These are phyloP conservation scores for Pythium sukuiense DNA, from an alignment of 352 stramenopile genomes.

Conservation along the genomic window DNA sequence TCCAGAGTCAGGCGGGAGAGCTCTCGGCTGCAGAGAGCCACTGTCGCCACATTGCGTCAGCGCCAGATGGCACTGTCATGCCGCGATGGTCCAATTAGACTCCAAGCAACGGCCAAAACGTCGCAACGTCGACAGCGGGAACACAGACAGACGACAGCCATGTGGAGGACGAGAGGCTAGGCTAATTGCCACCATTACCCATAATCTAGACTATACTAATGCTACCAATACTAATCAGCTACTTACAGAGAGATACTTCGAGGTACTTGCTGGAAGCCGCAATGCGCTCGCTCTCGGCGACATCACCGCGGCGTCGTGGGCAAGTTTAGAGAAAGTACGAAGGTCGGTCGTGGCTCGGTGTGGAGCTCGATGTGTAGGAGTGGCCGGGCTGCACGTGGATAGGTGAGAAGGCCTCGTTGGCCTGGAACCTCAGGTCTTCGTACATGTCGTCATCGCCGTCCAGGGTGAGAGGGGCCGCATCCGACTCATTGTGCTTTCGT, in stretches of 20 bases:
- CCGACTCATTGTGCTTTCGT: background rate
- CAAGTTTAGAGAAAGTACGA: constrained; percentile 22
- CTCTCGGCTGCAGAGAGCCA: background rate
- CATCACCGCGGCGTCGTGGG: background rate
- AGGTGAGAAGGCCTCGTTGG: constrained; percentile 14
- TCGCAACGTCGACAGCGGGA: background rate
- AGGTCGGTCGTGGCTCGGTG: constrained; percentile 17
- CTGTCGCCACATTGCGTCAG: background rate
- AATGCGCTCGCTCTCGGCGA: background rate
- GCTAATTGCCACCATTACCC: background rate
- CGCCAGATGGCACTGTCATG: background rate
- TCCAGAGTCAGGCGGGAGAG: background rate
- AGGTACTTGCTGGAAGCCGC: background rate
- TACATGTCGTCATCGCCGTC: constrained; percentile 10
- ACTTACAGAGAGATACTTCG: background rate
- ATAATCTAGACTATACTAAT: background rate
- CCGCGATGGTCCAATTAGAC: background rate
- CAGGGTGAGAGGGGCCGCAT: constrained; percentile 2
- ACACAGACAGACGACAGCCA: background rate
- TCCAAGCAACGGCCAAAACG: background rate
- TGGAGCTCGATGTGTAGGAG: constrained; percentile 5
- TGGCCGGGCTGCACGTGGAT: constrained; percentile 19
- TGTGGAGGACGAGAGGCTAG: background rate
- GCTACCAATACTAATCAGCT: background rate
- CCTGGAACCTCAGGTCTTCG: constrained; percentile 15